A percentile compares a stretch with the other conserved stretches of the same genome.
Evolutionary conservation across 1,284 basidiomycete genomes (phyloP).

Genomic region (Malassezia yamatoensis): DNA sequence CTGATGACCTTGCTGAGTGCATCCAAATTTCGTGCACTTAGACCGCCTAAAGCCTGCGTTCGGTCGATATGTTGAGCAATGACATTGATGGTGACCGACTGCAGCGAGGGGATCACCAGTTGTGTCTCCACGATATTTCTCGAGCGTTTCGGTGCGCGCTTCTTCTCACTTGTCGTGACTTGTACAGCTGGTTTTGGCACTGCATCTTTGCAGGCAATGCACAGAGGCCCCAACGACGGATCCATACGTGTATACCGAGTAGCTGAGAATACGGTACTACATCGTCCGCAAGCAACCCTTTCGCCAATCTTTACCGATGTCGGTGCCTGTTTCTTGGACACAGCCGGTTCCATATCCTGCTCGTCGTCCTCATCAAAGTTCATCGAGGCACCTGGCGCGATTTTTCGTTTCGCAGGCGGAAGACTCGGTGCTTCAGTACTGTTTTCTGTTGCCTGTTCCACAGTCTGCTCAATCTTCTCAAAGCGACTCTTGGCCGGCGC

Average conservation of each 20-base stretch:
- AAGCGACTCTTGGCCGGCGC: constrained; percentile 26
- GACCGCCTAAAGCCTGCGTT: constrained; percentile 77
- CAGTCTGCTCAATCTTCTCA: constrained; percentile 37
- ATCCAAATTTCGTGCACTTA: constrained; percentile 54
- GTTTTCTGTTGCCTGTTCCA: constrained; percentile 8
- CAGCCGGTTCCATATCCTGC: constrained; percentile 52
- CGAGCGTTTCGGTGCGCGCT: constrained; percentile 8
- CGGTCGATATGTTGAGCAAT: constrained; percentile 78
- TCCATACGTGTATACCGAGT: constrained; percentile 54
- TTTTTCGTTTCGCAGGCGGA: constrained; percentile 1
- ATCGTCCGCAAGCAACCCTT: constrained; percentile 69
- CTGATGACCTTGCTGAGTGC: constrained; percentile 54
- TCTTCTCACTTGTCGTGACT: neutral
- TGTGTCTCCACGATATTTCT: constrained; percentile 50
- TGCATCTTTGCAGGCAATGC: constrained; percentile 1
- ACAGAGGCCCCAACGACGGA: constrained; percentile 5
- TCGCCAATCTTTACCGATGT: constrained; percentile 55
- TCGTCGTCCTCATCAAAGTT: constrained; percentile 57
- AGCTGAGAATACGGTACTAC: constrained; percentile 75
- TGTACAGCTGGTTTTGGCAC: constrained; percentile 2
- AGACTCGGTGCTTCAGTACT: neutral
- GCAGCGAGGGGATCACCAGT: constrained; percentile 57
- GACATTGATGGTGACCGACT: constrained; percentile 66
- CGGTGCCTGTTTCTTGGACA: constrained; percentile 49
- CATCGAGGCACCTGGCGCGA: constrained; percentile 26